These are phyloP conservation scores for Neurospora sp. DNA, from an alignment of 495 filamentous ascomycete genomes.

Conservation along the genomic window DNA sequence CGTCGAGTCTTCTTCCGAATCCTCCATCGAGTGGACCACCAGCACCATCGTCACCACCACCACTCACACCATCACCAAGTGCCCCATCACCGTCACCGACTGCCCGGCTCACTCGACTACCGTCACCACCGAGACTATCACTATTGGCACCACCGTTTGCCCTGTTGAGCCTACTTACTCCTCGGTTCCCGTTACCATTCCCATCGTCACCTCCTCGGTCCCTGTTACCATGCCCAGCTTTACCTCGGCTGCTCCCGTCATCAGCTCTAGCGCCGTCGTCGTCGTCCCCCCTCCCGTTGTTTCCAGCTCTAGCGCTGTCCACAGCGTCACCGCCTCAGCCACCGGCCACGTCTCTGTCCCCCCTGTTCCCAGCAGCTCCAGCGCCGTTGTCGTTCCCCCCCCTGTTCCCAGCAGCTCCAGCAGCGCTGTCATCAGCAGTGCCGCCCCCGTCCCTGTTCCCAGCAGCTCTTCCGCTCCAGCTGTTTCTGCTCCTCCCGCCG, in stretches of 20 bases:
- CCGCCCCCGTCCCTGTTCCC: not conserved
- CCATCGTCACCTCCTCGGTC: not conserved
- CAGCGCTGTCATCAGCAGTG: no score
- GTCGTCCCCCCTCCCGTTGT: not conserved
- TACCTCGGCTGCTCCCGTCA: not conserved
- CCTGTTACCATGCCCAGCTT: not conserved
- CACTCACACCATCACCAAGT: slow-evolving; percentile 46
- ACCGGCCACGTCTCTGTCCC: not conserved
- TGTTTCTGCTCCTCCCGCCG: not conserved
- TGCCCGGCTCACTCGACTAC: slow-evolving; percentile 44
- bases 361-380: not conserved
- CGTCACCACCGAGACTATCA: slow-evolving; percentile 42
- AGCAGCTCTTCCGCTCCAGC: not conserved
- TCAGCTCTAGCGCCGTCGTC: not conserved
- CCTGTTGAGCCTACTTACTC: slow-evolving; percentile 30
- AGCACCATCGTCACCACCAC: slow-evolving; percentile 51
- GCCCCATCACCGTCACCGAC: slow-evolving; percentile 42
- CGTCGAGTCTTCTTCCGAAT: not conserved
- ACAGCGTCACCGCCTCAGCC: not conserved
- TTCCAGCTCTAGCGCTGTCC: not conserved
- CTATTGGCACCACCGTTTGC: slow-evolving; percentile 49
- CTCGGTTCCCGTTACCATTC: not conserved
- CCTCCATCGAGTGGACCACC: slow-evolving; percentile 31
- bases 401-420: no score
- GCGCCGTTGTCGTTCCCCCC: no score